Conservation (phyloP, 1,284 basidiomycete genomes). For the Cryptococcus sp. region DNA sequence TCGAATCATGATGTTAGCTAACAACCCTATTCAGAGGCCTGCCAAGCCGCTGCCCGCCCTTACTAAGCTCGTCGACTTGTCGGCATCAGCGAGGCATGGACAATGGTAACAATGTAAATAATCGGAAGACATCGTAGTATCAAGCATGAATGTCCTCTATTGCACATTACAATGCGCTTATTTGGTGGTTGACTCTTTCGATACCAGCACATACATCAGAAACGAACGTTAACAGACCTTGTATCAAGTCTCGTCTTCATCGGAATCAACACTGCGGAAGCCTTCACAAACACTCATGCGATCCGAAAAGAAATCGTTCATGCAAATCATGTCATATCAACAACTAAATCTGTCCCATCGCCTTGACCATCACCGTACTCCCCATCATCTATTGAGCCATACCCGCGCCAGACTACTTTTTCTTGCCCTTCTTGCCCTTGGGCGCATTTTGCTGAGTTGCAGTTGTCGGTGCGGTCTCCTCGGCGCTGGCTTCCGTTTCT, state of each 20-base stretch:
- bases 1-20: no score
- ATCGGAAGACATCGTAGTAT: no score
- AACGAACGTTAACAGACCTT: no score
- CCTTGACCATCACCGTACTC: neutral
- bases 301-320: constrained; percentile 5
- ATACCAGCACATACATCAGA: no score
- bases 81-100: neutral
- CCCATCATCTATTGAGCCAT: constrained; percentile 1
- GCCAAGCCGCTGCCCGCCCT: constrained; percentile 54
- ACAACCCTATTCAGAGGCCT: constrained; percentile 49
- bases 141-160: no score
- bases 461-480: constrained; percentile 8
- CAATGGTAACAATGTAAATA: no score
- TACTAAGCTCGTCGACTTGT: constrained; percentile 14
- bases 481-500: constrained; percentile 4
- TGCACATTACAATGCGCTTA: no score
- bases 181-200: no score
- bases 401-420: constrained; percentile 19
- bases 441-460: constrained; percentile 17
- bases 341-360: constrained; percentile 2
- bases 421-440: constrained; percentile 28
- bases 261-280: no score
- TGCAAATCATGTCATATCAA: constrained; percentile 14
- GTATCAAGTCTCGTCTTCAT: no score
- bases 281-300: no score